Evolutionary conservation across 2,329 filamentous ascomycete genomes (phyloP).

Genomic region (Cladosporium austrohemisphaericum): DNA sequence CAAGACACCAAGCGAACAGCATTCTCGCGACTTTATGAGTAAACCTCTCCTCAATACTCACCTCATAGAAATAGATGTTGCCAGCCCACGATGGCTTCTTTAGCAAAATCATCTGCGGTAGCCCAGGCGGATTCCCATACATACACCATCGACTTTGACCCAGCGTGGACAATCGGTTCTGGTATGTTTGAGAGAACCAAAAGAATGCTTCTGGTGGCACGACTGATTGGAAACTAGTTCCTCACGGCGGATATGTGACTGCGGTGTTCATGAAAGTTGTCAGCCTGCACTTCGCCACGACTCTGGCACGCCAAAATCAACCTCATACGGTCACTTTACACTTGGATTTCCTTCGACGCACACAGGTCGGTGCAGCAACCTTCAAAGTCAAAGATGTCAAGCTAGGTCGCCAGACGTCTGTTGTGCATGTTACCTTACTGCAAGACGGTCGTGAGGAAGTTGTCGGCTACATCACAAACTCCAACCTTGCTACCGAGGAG

Average conservation of each 20-base stretch:
- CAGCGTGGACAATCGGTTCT: slow-evolving; percentile 63
- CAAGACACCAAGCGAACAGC: not conserved
- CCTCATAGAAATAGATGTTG: too few relatives aligned
- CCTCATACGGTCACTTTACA: slow-evolving; percentile 63
- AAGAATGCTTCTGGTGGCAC: too few relatives aligned
- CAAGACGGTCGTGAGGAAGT: slow-evolving; percentile 55
- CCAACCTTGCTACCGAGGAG: slow-evolving; percentile 56
- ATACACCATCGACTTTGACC: slow-evolving; percentile 54
- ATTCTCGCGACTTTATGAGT: too few relatives aligned
- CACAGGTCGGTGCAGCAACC: slow-evolving; percentile 53
- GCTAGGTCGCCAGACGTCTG: slow-evolving; percentile 59
- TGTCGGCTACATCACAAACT: slow-evolving; percentile 63
- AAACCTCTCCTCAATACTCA: too few relatives aligned
- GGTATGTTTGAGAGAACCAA: slow-evolving; percentile 44
- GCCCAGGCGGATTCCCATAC: slow-evolving; percentile 51
- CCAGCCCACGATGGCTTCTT: slow-evolving; percentile 7
- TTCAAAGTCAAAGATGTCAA: slow-evolving; percentile 62
- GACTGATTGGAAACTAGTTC: too few relatives aligned
- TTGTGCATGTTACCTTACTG: slow-evolving; percentile 60
- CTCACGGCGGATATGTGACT: slow-evolving; percentile 68
- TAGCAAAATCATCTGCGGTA: slow-evolving; percentile 44
- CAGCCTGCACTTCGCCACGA: slow-evolving; percentile 55
- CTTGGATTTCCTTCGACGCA: slow-evolving; percentile 63
- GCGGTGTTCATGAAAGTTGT: slow-evolving; percentile 59
- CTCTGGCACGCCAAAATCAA: slow-evolving; percentile 56